Conservation (phyloP, 257 asterid genomes). For the Leonotis leonurus region DNA sequence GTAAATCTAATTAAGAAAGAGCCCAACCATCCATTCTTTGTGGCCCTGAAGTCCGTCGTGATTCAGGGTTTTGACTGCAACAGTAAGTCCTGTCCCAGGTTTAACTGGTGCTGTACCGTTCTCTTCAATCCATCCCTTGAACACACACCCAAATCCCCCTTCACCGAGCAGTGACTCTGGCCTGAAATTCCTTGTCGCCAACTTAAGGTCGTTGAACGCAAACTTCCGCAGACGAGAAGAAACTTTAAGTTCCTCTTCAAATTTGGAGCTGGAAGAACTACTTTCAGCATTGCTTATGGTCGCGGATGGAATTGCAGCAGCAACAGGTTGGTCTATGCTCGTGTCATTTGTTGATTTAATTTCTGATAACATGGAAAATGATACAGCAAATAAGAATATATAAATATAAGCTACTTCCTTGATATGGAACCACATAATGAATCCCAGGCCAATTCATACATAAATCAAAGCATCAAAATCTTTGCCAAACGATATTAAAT, state of each 20-base stretch:
- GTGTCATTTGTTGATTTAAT: slow-evolving; percentile 56
- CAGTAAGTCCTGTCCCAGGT: slow-evolving; percentile 98
- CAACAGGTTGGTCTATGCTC: slow-evolving; percentile 63
- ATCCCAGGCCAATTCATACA: background rate
- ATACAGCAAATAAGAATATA: slow-evolving; percentile 21
- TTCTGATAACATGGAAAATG: slow-evolving; percentile 36
- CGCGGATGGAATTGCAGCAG: slow-evolving; percentile 50
- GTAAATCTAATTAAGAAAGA: slow-evolving; percentile 21
- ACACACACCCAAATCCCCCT: slow-evolving; percentile 98
- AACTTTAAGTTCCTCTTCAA: slow-evolving; percentile 80
- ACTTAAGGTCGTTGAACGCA: slow-evolving; percentile 74
- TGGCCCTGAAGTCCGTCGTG: slow-evolving; percentile 99
- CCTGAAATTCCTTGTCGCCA: slow-evolving; percentile 88
- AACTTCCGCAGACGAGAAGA: slow-evolving; percentile 85
- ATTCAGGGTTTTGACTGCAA: slow-evolving; percentile 93
- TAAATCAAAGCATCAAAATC: background rate
- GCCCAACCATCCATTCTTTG: slow-evolving; percentile 97
- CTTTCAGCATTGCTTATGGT: slow-evolving; percentile 71
- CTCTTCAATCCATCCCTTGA: slow-evolving; percentile 98
- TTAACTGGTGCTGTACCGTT: slow-evolving; percentile 98
- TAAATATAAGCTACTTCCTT: background rate
- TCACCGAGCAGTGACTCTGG: slow-evolving; percentile 99
- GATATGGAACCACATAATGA: background rate
- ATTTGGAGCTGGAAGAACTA: slow-evolving; percentile 61
- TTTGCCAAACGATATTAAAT: background rate